Percentiles rank a stretch among this genome's conserved stretches.
phyloP scores from a whole-genome alignment of 345 rosid species.

The Lepidium didymum region DNA sequence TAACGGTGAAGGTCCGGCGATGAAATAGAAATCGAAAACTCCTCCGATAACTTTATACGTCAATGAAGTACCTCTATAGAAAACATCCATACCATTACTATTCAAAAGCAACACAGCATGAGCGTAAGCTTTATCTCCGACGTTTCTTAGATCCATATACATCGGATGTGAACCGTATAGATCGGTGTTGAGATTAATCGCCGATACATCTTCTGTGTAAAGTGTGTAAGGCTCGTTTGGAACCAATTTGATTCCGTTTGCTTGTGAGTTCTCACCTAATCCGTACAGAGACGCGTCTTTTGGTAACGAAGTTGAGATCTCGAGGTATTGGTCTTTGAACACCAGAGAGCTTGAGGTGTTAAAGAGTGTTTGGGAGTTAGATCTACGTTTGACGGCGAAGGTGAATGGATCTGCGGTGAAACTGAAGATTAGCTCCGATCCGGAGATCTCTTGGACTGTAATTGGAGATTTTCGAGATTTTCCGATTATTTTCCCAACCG shows the following conservation, averaged over 20 bases:
- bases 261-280: slow-evolving; percentile 89
- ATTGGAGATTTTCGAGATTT: slow-evolving; percentile 45
- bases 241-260: slow-evolving; percentile 79
- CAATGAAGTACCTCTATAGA: slow-evolving; percentile 70
- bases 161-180: slow-evolving; percentile 93
- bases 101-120: slow-evolving; percentile 80
- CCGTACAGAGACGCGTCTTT: slow-evolving; percentile 85
- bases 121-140: slow-evolving; percentile 47
- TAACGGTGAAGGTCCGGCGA: slow-evolving; percentile 74
- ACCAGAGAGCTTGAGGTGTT: slow-evolving; percentile 58
- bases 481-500: slow-evolving; percentile 37
- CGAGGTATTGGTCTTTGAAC: slow-evolving; percentile 94
- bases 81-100: slow-evolving; percentile 97
- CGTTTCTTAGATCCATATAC: slow-evolving; percentile 94
- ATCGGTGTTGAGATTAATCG: slow-evolving; percentile 77
- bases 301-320: slow-evolving; percentile 80
- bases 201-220: slow-evolving; percentile 77
- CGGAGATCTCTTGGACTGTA: slow-evolving; percentile 46
- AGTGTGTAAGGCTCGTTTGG: slow-evolving; percentile 94
- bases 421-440: slow-evolving; percentile 56
- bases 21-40: slow-evolving; percentile 85
- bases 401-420: slow-evolving; percentile 71
- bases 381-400: slow-evolving; percentile 79
- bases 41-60: slow-evolving; percentile 95
- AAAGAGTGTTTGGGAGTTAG: slow-evolving; percentile 76